Percentiles rank a stretch among this genome's conserved stretches.
These are phyloP conservation scores for Penicillium sp. DNA, from an alignment of 2,329 filamentous ascomycete genomes.

Conservation along the genomic window DNA sequence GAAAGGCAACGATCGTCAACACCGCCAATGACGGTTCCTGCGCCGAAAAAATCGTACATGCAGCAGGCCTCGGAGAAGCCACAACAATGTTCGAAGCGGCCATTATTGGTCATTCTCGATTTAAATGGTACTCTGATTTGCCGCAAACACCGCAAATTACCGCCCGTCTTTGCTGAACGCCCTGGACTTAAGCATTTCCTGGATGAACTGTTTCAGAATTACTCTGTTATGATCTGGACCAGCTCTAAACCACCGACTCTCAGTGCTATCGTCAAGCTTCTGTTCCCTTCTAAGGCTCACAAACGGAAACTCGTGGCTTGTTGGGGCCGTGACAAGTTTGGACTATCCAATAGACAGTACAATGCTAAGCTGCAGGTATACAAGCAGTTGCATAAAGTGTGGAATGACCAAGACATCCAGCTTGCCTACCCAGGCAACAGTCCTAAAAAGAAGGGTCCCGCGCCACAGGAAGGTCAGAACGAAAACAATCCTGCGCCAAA, in stretches of 20 bases:
- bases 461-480: constrained; percentile 29
- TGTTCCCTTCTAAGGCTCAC: constrained; percentile 62
- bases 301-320: constrained; percentile 61
- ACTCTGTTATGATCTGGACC: constrained; percentile 87
- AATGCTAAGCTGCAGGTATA: constrained; percentile 77
- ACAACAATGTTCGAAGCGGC: constrained; percentile 51
- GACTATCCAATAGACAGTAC: constrained; percentile 66
- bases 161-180: constrained; percentile 63
- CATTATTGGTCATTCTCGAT: constrained; percentile 81
- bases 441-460: neutral
- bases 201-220: constrained; percentile 69
- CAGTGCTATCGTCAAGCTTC: constrained; percentile 52
- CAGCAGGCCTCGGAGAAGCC: constrained; percentile 51
- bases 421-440: constrained; percentile 39
- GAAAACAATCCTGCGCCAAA: neutral
- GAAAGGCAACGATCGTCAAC: constrained; percentile 12
- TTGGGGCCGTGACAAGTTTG: constrained; percentile 79
- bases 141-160: constrained; percentile 58
- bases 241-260: constrained; percentile 78
- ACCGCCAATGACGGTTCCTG: constrained; percentile 44
- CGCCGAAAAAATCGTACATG: constrained; percentile 64
- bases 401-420: constrained; percentile 55
- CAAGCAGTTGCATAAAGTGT: constrained; percentile 76
- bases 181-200: constrained; percentile 71
- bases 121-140: constrained; percentile 88